Evolutionary conservation across 2,329 filamentous ascomycete species (phyloP).

Genomic region (Penicillium paneum): DNA sequence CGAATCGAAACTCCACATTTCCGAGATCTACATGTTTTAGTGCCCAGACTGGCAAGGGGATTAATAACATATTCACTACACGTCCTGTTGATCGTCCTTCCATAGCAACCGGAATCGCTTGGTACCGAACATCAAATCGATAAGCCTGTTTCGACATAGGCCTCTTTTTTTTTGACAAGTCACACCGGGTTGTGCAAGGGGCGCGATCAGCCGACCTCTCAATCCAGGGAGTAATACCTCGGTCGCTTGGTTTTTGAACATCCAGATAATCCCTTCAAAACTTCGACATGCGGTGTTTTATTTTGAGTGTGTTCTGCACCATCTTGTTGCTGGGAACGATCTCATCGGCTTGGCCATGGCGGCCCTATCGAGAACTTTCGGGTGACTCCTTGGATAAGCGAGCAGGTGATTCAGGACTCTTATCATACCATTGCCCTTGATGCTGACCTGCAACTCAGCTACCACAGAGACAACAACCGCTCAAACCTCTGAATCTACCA

Average conservation of each 20-base stretch:
- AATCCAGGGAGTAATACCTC: neutral
- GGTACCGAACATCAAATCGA: neutral
- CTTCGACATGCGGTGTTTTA: conserved; percentile 34
- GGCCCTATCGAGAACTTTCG: conserved; percentile 13
- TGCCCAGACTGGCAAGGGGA: conserved; percentile 11
- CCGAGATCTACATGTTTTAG: conserved; percentile 18
- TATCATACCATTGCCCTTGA: neutral
- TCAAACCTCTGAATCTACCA: conserved; percentile 16
- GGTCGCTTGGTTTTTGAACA: conserved; percentile 1
- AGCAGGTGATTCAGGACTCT: conserved; percentile 21
- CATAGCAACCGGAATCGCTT: conserved; percentile 2
- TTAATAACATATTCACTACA: conserved; percentile 14
- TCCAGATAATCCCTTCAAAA: conserved; percentile 2
- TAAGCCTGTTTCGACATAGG: neutral
- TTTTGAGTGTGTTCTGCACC: conserved; percentile 34
- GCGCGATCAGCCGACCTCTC: neutral
- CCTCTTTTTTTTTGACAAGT: neutral
- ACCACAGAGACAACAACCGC: conserved; percentile 17
- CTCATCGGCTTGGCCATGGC: conserved; percentile 32
- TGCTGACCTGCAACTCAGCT: conserved; percentile 12
- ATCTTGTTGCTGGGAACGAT: conserved; percentile 33
- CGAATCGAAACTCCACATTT: conserved; percentile 5
- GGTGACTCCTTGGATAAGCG: conserved; percentile 24
- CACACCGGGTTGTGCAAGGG: neutral
- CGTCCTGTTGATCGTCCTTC: conserved; percentile 5